Evolutionary conservation across 805 yeast species (phyloP).

Genomic region (Wickerhamomyces bisporus): DNA sequence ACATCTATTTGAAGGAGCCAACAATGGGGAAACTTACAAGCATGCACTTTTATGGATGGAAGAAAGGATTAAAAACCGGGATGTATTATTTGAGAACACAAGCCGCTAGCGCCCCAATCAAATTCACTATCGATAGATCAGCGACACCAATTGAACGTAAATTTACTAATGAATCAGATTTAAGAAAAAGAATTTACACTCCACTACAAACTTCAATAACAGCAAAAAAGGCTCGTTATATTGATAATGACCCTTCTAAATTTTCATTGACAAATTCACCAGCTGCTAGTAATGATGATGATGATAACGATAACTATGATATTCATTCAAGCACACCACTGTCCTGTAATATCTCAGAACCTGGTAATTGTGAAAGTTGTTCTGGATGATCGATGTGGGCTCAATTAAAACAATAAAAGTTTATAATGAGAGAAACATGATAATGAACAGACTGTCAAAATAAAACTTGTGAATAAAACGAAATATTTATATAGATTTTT

Average conservation of each 20-base stretch:
- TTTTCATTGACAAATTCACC: no score
- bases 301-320: no score
- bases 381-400: constrained; percentile 31
- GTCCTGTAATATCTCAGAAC: constrained; percentile 15
- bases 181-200: constrained; percentile 9
- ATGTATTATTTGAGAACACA: constrained; percentile 95
- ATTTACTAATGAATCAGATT: not conserved
- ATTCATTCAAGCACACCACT: constrained; percentile 16
- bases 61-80: constrained; percentile 93
- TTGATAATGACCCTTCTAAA: no score
- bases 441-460: no score
- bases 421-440: no score
- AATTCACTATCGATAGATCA: constrained; percentile 81
- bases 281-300: not conserved
- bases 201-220: not conserved
- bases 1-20: constrained; percentile 78
- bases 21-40: constrained; percentile 93
- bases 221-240: no score
- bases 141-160: constrained; percentile 76
- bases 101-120: constrained; percentile 95
- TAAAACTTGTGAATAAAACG: no score
- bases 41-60: constrained; percentile 98
- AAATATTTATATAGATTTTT: no score
- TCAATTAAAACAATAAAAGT: no score
- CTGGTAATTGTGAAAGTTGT: constrained; percentile 32